Conservation (phyloP, 768 basidiomycete species). For the Epithele typhae region DNA sequence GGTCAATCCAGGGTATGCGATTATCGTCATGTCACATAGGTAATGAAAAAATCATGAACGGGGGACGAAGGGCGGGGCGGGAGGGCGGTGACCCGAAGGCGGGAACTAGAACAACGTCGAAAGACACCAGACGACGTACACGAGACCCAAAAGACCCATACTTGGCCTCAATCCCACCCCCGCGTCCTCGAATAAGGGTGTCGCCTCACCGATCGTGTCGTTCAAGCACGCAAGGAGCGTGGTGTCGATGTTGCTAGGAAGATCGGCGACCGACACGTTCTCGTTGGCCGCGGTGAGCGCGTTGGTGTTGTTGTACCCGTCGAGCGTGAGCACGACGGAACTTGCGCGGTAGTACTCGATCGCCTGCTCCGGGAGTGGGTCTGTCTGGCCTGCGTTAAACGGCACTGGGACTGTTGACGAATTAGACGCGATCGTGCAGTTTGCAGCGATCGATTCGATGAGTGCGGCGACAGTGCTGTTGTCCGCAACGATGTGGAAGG, state of each 20-base stretch:
- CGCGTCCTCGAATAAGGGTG: constrained; percentile 3
- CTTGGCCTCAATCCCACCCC: neutral
- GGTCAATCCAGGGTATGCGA: too few species aligned
- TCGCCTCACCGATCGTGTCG: neutral
- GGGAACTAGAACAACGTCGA: neutral
- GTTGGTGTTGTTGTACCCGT: constrained; percentile 58
- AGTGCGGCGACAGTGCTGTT: constrained; percentile 30
- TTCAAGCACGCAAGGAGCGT: neutral
- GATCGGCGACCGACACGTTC: neutral
- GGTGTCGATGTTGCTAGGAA: neutral
- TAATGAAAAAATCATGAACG: too few species aligned
- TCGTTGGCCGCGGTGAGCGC: neutral
- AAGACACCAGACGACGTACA: neutral
- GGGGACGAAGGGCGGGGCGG: too few species aligned
- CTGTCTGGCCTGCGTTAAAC: constrained; percentile 26
- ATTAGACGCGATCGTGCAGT: constrained; percentile 28
- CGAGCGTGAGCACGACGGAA: constrained; percentile 54
- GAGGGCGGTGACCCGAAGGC: too few species aligned
- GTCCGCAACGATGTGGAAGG: constrained; percentile 33
- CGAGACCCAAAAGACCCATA: neutral
- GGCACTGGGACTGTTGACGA: constrained; percentile 25
- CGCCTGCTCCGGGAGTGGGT: constrained; percentile 24
- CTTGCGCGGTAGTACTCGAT: constrained; percentile 65
- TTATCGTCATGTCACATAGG: too few species aligned
- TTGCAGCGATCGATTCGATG: constrained; percentile 23